Conservation (phyloP, 441 rosid species). For the Adansonia rubrostipa region DNA sequence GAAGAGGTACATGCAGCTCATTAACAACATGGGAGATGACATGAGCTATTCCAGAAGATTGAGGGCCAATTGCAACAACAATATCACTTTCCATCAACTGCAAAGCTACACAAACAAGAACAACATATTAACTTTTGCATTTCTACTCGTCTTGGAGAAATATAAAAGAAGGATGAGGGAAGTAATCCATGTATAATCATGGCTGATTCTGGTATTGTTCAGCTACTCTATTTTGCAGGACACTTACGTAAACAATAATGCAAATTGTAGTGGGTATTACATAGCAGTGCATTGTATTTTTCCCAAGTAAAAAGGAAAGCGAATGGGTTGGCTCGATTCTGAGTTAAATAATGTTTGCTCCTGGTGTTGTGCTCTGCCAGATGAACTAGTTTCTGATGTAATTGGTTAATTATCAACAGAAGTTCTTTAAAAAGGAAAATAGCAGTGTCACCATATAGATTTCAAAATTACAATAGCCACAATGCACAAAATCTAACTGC, state of each 20-base stretch:
- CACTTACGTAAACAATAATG: background rate
- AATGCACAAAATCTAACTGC: conserved; percentile 10
- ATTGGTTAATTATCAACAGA: background rate
- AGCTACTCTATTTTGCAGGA: background rate
- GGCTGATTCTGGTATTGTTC: background rate
- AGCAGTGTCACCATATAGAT: background rate
- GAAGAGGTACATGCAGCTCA: conserved; percentile 83
- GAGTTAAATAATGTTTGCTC: background rate
- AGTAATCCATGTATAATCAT: background rate
- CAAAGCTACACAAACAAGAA: conserved; percentile 67
- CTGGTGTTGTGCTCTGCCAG: background rate
- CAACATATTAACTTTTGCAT: background rate
- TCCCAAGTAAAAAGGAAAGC: background rate
- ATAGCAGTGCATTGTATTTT: background rate
- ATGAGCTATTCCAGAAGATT: conserved; percentile 87
- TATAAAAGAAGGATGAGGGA: conserved; percentile 6
- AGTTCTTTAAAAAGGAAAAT: background rate
- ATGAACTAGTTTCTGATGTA: background rate
- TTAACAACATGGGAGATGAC: conserved; percentile 77
- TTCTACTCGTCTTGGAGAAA: conserved; percentile 8
- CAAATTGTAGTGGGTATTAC: background rate
- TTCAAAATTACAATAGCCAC: background rate
- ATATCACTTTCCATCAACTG: conserved; percentile 78
- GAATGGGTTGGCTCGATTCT: background rate
- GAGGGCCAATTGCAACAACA: conserved; percentile 84